Conservation (phyloP, 306 rosid genomes). For the Castanea crenata region DNA sequence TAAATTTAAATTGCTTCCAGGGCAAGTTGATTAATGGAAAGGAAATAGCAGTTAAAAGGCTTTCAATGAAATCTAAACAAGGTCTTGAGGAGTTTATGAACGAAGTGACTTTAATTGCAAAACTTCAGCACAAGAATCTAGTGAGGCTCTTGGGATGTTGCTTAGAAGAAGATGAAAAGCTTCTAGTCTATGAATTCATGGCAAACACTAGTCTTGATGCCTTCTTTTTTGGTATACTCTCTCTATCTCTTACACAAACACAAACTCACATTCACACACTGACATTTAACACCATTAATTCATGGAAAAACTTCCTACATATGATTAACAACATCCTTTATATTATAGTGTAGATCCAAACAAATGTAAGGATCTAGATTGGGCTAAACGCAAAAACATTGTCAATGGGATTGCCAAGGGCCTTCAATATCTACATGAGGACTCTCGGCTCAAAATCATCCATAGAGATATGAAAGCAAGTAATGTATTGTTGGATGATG, state of each 20-base stretch:
- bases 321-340: not conserved
- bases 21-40: constrained; percentile 29
- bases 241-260: not conserved
- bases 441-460: constrained; percentile 15
- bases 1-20: constrained; percentile 2
- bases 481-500: not conserved
- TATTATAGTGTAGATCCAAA: not conserved
- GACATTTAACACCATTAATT: not conserved
- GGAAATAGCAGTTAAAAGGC: constrained; percentile 37
- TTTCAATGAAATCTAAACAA: constrained; percentile 19
- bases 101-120: constrained; percentile 23
- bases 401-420: constrained; percentile 6
- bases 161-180: constrained; percentile 30
- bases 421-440: constrained; percentile 11
- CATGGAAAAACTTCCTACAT: no score
- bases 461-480: constrained; percentile 17
- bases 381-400: not conserved
- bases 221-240: constrained; percentile 28
- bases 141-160: constrained; percentile 42
- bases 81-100: constrained; percentile 24
- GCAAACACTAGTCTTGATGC: constrained; percentile 25
- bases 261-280: not conserved
- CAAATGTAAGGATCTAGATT: not conserved
- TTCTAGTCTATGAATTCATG: constrained; percentile 44
- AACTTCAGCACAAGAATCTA: constrained; percentile 39